Evolutionary conservation across 768 basidiomycete species (phyloP), one percentile per base, ranked within the genome.

Genomic region (Cyclocybe aegerita): DNA sequence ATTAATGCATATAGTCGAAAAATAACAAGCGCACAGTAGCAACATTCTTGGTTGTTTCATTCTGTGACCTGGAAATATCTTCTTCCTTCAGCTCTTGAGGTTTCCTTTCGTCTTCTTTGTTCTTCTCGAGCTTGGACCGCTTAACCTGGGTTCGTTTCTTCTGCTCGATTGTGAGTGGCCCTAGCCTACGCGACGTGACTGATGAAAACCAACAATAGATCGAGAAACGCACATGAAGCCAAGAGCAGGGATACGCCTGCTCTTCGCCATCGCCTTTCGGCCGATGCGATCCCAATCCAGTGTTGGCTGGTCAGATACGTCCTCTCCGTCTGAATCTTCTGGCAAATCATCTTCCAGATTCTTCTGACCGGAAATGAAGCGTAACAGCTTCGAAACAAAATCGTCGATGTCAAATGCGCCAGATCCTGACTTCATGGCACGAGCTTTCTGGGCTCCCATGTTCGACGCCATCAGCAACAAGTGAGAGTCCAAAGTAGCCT

Each of bases 401-500:
- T 98, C 94, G 56, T 96, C 93, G 36, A 90, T 73, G 62, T 99
- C 96, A 62, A 98, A 99, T 10, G 87, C 84, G 48, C 90, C 89
- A 0, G 82, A 82, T 46, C 90, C 92, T 0, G 91, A 83, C 66
- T 91, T 93, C 83, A 96, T 86, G 30, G 85, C 85, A 30, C 91
- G 88, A n/a, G 94, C 94, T 64, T 95, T 88, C 58, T 86, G 85
- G 1, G 90, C 86, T 39, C 88, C 83, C 59, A 92, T 81, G 52
- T 82, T 86, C 3, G 91, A 86, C 9, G 88, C 83, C 63, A 83
- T 81, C 2, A 89, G 68, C 23, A 98, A 80, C 16, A 95, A 78
- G 37, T 80, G 77, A 0, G 96, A 93, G 66, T 98, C 97, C 9
- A 98, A 79, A 0, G 90, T 86, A 3, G 96, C 95, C 61, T 97